A percentile compares a stretch with the other conserved stretches of the same genome.
Conservation (phyloP, 73 alveolate genomes). For the Paramecium pentaurelia region DNA sequence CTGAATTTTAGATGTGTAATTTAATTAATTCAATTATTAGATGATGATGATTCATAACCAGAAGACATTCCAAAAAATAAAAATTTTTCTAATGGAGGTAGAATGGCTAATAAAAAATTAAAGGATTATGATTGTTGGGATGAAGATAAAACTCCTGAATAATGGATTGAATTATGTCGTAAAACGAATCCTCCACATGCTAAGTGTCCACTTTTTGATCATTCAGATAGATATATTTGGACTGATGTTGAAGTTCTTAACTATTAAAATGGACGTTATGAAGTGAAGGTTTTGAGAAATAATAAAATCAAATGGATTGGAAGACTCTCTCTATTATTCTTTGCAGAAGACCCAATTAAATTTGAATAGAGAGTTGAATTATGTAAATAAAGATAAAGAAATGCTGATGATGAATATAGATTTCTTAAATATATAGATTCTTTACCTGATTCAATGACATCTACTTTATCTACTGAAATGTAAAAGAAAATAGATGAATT, state of each 20-base stretch:
- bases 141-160: conserved; percentile 59
- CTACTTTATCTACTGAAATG: neutral
- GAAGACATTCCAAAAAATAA: conserved; percentile 46
- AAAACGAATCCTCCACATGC: conserved; percentile 53
- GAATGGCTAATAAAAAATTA: conserved; percentile 48
- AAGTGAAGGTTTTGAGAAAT: neutral
- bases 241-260: conserved; percentile 54
- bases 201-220: conserved; percentile 31
- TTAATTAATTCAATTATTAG: neutral
- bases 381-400: conserved; percentile 52
- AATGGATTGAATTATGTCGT: conserved; percentile 33
- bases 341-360: conserved; percentile 47
- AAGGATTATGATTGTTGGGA: conserved; percentile 64
- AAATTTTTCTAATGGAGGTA: conserved; percentile 53
- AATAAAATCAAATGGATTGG: conserved; percentile 23
- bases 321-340: conserved; percentile 42
- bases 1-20: conserved; percentile 20
- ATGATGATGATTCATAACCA: conserved; percentile 14
- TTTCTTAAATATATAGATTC: conserved; percentile 10
- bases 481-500: conserved; percentile 10
- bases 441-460: neutral
- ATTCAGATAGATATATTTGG: conserved; percentile 42
- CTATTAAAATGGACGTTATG: conserved; percentile 20
- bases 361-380: conserved; percentile 61
- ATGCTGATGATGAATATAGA: conserved; percentile 61